Evolutionary conservation across 2,329 filamentous ascomycete species (phyloP), one percentile per base, ranked within the genome.

Genomic region (Parafenestella ontariensis): DNA sequence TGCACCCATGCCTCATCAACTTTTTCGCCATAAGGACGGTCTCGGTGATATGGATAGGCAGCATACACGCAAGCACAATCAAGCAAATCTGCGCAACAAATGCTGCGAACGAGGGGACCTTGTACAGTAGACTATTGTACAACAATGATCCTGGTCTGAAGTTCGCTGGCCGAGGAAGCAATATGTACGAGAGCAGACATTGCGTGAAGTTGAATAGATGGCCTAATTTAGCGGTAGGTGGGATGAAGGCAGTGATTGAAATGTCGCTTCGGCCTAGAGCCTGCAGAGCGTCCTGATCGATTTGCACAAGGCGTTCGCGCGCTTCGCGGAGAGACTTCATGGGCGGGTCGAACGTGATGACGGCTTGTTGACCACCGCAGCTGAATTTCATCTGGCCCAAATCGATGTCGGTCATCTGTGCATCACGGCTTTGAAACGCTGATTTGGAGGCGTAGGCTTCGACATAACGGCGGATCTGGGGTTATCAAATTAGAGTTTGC

Each of bases 391-490:
- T 83, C 59, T 82, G 74, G 31, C 81, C 75, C 52, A 91, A 82
- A 28, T 82, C 81, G 57, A 96, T 80, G 71, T 92, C 88, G 49
- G 82, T 79, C 61, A 96, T 80, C 34, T 79, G 76, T 18, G 90
- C 86, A 18, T 80, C 78, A 52, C 84, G 78, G 45, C 88, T 83
- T 45, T 82, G 77, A 55, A 78, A 75, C 7, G 82, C 69, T 15
- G 87, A 83, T 40, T 91, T 79, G 15, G 80, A 75, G 71, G 79
- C 81, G 79, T 87, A 92, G 75, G 92, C 85, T 60, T 87, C 87
- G n/a, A 96, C 85, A 76, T 93, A 96, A 70, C 89, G 83, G 52
- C 84, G 79, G 45, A 96, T 69, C 80, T 82, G 37, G 7, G 40
- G 33, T 62, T 33, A 53, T 13, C 46, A 48, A 49, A 51, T 65